Evolutionary conservation across 192 early-diverging fungal species (phyloP), one percentile per base, ranked within the genome.

Genomic region (Backusella psychrophila): DNA sequence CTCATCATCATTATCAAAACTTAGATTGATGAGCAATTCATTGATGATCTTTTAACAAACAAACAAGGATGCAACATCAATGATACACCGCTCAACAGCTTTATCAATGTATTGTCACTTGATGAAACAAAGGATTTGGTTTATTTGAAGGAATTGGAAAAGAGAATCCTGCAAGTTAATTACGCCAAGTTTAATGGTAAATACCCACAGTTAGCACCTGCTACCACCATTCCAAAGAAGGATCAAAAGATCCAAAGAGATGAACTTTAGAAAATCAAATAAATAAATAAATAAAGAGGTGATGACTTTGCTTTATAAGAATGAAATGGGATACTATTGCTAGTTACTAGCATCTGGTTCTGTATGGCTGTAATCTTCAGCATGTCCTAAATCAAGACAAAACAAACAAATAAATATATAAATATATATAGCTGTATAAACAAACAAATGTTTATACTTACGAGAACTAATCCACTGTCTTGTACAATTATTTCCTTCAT

Each of bases 61-160:
- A n/a, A 21, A n/a, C 14, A 39, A 31, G 74, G 63, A 68, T 75
- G 74, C 14, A 33, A 75, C 42, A 44, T 67, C 19, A 67, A 75
- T 46, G 63, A 75, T 35, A 38, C 65, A 7, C 63, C 39, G 5
- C 36, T 46, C 7, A 36, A 67, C 9, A 67, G 26, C 19, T 75
- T 66, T 65, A 46, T 75, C 17, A 42, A 21, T 19, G 66, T 41
- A 3, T 33, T 75, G 5, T 23, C 63, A 29, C 41, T 75, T 15
- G 74, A 75, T 44, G 38, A 75, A 67, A 44, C 41, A 46, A 66
- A 26, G 26, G 14, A 53, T 46, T 56, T 74, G 34, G 26, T 29
- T n/a, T 75, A 75, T 67, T 42, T 67, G 7, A 66, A 67, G 21
- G 74, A 75, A 6, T 41, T 75, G 17, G 59, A 75, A 34, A 15